Evolutionary conservation across 2,329 filamentous ascomycete genomes (phyloP).

Genomic region (Leptographium galeiforme): DNA sequence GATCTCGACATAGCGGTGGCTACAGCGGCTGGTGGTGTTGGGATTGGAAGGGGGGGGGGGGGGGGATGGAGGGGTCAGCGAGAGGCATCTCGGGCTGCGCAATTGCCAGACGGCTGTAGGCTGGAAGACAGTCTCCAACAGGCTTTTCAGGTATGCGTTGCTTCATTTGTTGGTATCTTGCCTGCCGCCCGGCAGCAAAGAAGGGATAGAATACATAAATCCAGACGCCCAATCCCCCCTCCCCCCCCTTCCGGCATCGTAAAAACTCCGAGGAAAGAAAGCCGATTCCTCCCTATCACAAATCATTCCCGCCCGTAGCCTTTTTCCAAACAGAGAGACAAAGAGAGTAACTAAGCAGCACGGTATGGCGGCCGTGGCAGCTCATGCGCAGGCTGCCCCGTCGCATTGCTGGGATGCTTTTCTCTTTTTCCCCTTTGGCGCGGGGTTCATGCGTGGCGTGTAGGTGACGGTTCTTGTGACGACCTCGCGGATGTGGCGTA

Average conservation of each 20-base stretch:
- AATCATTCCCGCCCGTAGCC: background rate
- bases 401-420: constrained; percentile 41
- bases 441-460: constrained; percentile 73
- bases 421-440: constrained; percentile 84
- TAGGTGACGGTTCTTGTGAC: constrained; percentile 92
- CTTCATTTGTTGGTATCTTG: background rate
- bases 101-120: no score
- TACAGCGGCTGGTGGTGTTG: no score
- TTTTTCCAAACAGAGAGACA: background rate
- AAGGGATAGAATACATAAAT: background rate
- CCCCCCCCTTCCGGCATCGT: background rate
- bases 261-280: background rate
- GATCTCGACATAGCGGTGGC: no score
- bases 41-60: no score
- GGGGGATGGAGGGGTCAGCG: no score
- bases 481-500: constrained; percentile 69
- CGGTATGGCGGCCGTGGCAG: no score
- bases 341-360: background rate
- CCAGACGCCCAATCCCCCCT: background rate
- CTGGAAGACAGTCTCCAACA: no score
- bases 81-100: no score
- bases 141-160: background rate
- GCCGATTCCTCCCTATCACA: background rate
- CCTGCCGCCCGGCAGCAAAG: background rate
- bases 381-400: constrained; percentile 3